Conservation (phyloP, 768 basidiomycete species). For the Tubosaeta brunneosetosa region DNA sequence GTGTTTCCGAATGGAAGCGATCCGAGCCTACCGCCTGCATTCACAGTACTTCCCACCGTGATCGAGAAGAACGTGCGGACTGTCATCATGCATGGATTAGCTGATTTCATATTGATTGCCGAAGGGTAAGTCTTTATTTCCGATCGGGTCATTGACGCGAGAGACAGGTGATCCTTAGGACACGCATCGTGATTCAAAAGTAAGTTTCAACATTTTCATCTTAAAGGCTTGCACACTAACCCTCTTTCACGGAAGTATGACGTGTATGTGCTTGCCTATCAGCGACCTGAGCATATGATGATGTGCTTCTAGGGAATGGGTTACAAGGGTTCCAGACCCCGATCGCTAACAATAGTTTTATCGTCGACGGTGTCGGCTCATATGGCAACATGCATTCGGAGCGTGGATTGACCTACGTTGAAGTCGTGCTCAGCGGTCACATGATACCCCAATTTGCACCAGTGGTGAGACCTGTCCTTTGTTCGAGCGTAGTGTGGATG, state of each 20-base stretch:
- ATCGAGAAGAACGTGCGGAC: conserved; percentile 69
- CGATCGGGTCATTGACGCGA: conserved; percentile 5
- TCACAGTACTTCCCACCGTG: conserved; percentile 65
- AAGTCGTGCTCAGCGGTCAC: conserved; percentile 66
- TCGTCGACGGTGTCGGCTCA: conserved; percentile 67
- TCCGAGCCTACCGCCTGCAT: conserved; percentile 53
- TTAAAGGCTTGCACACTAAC: neutral
- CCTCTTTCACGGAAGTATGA: conserved; percentile 29
- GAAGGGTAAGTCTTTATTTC: conserved; percentile 50
- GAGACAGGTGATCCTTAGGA: conserved; percentile 27
- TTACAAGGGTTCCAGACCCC: conserved; percentile 71
- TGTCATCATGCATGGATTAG: conserved; percentile 69
- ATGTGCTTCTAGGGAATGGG: conserved; percentile 43
- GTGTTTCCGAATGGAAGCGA: conserved; percentile 61
- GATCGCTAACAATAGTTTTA: conserved; percentile 59
- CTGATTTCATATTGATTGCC: conserved; percentile 68
- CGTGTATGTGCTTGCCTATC: conserved; percentile 26
- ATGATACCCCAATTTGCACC: conserved; percentile 73
- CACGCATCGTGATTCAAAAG: conserved; percentile 64
- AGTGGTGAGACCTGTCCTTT: conserved; percentile 33
- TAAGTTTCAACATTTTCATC: conserved; percentile 25
- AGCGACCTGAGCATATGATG: neutral
- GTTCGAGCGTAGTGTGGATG: neutral
- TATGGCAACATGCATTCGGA: conserved; percentile 63
- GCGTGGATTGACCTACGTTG: conserved; percentile 61